Conservation (phyloP, 1,284 basidiomycete species). For the Cronartium quercuum region DNA sequence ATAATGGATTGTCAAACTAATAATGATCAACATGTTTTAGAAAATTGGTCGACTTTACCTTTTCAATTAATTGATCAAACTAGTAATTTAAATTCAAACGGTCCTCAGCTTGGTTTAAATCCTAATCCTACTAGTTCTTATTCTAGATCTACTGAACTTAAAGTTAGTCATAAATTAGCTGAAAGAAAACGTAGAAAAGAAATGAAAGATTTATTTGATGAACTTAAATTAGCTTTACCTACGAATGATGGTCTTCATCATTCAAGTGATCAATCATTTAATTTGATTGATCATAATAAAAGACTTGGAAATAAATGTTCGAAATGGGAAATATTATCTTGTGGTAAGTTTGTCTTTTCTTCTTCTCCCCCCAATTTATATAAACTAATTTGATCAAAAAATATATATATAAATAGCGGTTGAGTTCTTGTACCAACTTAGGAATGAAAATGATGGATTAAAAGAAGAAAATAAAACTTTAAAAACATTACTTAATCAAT, state of each 20-base stretch:
- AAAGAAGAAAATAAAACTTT: conserved; percentile 22
- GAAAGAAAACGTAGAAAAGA: conserved; percentile 90
- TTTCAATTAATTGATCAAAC: too few species aligned
- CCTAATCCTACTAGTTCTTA: too few species aligned
- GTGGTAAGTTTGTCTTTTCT: conserved; percentile 58
- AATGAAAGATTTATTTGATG: conserved; percentile 95
- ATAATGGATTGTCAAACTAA: too few species aligned
- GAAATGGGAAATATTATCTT: conserved; percentile 96
- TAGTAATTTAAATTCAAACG: too few species aligned
- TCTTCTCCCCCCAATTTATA: neutral
- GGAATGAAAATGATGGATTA: conserved; percentile 10
- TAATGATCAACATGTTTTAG: too few species aligned
- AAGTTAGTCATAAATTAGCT: conserved; percentile 87
- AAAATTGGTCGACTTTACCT: too few species aligned
- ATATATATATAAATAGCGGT: neutral
- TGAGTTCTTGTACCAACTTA: conserved; percentile 25
- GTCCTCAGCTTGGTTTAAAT: too few species aligned
- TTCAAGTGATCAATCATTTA: too few species aligned
- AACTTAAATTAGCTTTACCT: conserved; percentile 79
- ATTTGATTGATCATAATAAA: conserved; percentile 36
- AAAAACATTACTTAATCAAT: neutral
- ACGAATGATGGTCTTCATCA: too few species aligned
- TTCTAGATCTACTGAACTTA: conserved; percentile 81
- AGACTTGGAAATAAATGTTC: conserved; percentile 82
- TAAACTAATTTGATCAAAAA: neutral